Conservation (phyloP, 2,329 filamentous ascomycete genomes). For the Fusarium sp. region DNA sequence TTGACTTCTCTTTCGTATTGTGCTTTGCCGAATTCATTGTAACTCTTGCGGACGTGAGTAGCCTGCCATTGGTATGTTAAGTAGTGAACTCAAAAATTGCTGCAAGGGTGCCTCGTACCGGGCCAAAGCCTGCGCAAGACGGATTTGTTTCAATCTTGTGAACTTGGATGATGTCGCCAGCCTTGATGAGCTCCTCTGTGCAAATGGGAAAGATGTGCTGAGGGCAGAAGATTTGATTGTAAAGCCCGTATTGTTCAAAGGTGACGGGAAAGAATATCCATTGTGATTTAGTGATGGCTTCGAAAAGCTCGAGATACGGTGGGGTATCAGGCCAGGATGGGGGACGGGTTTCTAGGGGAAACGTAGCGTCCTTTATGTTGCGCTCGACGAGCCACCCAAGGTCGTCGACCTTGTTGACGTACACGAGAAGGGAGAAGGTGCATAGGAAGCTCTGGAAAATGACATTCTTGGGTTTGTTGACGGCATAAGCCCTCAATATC, state of each 20-base stretch:
- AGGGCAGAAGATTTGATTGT: background rate
- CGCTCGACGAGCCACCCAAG: background rate
- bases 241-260: background rate
- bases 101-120: background rate
- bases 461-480: background rate
- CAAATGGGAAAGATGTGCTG: slow-evolving; percentile 1
- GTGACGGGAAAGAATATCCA: slow-evolving; percentile 15
- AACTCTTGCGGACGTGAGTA: slow-evolving; percentile 8
- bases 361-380: background rate
- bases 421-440: slow-evolving; percentile 14
- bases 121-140: background rate
- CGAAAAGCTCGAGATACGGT: background rate
- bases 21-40: background rate
- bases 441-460: background rate
- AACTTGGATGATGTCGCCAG: background rate
- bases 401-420: background rate
- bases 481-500: background rate
- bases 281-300: background rate
- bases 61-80: background rate
- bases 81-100: background rate
- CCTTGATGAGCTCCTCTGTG: background rate
- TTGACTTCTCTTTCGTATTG: slow-evolving; percentile 18
- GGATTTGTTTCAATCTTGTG: background rate
- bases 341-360: background rate
- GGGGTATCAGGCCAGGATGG: background rate